Evolutionary conservation across 305 asterid species (phyloP), one percentile per base, ranked within the genome.

Genomic region (Solanum hybrid): DNA sequence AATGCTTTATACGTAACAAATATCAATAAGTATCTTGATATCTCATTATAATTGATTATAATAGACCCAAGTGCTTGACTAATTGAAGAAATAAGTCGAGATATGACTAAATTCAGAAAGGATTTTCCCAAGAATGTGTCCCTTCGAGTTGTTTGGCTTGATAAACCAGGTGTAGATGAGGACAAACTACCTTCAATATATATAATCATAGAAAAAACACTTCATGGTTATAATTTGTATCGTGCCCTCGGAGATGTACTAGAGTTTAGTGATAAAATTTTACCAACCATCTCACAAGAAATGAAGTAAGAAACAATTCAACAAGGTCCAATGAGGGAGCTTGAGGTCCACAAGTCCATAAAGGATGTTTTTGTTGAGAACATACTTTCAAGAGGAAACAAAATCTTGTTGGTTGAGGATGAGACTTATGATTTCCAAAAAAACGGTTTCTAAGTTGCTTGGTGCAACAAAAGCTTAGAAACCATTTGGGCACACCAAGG

Each of bases 401-500:
- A 79, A 11, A 75, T 91, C 14, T 89, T 92, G 93, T 90, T 92
- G 22, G 91, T 88, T 4, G 90, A 90, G 22, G 94, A 93, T 65
- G n/a, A 82, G 1, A 27, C 83, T 90, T 1, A 72, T 7, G 87
- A 11, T 93, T 24, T 92, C 91, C 39, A 57, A 1, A 33, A 33
- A 68, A 2, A 13, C 4, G 2, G 12, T 91, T 81, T 57, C 84
- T 4, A 24, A 36, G 41, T 38, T 10, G n/a, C 91, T 91, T 76
- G 94, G 93, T 89, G 93, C 92, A 68, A 32, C 37, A 38, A 38
- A 38, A 10, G 0, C 41, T 38, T 38, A 38, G 41, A 38, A 38
- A 38, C 41, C 41, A 38, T 38, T 38, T 38, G 37, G 27, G 41
- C 45, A 92, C 93, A 89, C 94, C 94, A 76, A 91, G 90, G 12